A percentile compares a stretch with the other conserved stretches of the same genome.
Conservation (phyloP, 148 eudicot species). For the Fallopia convolvulus region DNA sequence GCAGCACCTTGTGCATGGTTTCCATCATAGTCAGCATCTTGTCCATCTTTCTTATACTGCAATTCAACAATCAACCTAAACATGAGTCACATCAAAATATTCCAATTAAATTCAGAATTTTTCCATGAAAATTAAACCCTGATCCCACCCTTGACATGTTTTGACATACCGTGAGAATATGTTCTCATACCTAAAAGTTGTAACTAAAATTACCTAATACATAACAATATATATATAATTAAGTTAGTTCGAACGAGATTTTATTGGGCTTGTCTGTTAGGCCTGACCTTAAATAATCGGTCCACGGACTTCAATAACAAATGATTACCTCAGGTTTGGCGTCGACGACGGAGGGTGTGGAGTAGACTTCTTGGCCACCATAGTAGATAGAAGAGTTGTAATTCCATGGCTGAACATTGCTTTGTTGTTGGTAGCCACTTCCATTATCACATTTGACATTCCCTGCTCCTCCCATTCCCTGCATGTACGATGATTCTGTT, state of each 20-base stretch:
- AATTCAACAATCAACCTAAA: conserved; percentile 11
- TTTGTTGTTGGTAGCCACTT: conserved; percentile 23
- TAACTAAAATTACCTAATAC: too few relatives aligned
- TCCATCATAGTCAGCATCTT: conserved; percentile 35
- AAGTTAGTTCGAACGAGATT: too few relatives aligned
- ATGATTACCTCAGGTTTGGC: conserved; percentile 25
- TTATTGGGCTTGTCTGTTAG: too few relatives aligned
- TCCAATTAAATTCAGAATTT: neutral
- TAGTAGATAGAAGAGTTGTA: conserved; percentile 75
- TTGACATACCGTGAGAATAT: neutral
- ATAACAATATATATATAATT: too few relatives aligned
- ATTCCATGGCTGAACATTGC: conserved; percentile 36
- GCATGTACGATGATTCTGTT: neutral
- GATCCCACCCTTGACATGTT: conserved; percentile 17
- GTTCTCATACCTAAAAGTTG: too few relatives aligned
- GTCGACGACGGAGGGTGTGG: neutral
- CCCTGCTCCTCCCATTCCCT: neutral
- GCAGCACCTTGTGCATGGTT: conserved; percentile 31
- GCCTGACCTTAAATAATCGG: too few relatives aligned
- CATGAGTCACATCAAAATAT: neutral
- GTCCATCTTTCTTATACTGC: conserved; percentile 51
- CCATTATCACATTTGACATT: neutral
- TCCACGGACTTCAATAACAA: neutral
- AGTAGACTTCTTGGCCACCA: conserved; percentile 76
- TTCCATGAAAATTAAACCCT: conserved; percentile 15